Conservation (phyloP, 805 yeast genomes). For the Wickerhamiella hasegawae region DNA sequence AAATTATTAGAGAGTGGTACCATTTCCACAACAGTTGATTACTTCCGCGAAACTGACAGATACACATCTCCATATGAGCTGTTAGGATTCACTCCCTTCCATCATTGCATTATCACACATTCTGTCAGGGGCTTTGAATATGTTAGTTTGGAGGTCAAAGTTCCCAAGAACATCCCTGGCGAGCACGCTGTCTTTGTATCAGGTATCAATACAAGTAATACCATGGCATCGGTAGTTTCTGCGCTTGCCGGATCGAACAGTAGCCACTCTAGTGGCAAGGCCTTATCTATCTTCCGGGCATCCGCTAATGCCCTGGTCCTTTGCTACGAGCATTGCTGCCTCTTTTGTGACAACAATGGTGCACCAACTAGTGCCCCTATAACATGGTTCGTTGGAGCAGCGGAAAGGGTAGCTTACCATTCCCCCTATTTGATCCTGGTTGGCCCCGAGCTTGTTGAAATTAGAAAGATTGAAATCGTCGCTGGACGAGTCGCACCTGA, state of each 20-base stretch:
- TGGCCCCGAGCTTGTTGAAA: conserved; percentile 53
- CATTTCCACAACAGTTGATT: conserved; percentile 19
- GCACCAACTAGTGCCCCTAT: conserved; percentile 13
- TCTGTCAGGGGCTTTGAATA: conserved; percentile 53
- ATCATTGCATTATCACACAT: conserved; percentile 50
- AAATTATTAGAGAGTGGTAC: background rate
- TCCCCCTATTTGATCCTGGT: conserved; percentile 34
- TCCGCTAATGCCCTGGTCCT: conserved; percentile 36
- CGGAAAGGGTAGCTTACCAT: conserved; percentile 25
- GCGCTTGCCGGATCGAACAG: conserved; percentile 4
- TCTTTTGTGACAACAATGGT: conserved; percentile 41
- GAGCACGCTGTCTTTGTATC: conserved; percentile 1
- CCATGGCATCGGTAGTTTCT: conserved; percentile 21
- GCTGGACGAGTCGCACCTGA: conserved; percentile 13
- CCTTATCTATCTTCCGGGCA: conserved; percentile 36
- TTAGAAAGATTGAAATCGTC: conserved; percentile 37
- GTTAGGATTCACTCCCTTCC: conserved; percentile 43
- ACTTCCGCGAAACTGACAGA: conserved; percentile 30
- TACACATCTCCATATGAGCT: conserved; percentile 42
- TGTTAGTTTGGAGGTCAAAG: conserved; percentile 40
- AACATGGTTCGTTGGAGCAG: too few species aligned
- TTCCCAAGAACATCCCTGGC: conserved; percentile 40
- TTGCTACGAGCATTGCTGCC: conserved; percentile 56
- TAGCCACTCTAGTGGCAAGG: conserved; percentile 20
- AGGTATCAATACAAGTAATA: conserved; percentile 15